These are phyloP conservation scores for Suhomyces kilbournensis DNA, from an alignment of 805 yeast species.

Conservation along the genomic window DNA sequence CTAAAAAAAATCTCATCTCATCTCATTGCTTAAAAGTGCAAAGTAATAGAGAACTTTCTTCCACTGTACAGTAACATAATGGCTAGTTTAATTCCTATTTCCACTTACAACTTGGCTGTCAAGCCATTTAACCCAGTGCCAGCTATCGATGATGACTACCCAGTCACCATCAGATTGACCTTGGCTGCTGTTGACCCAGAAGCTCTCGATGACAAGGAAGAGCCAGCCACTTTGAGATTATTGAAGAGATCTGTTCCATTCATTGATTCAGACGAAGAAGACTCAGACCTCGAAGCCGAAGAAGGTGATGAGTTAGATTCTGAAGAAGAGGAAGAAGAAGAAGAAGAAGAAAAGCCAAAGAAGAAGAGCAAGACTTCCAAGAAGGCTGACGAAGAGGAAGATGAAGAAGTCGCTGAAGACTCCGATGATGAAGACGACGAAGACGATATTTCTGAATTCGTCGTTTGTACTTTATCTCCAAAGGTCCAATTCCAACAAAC, in stretches of 20 bases:
- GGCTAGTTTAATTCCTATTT: constrained; percentile 77
- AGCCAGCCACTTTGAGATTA: constrained; percentile 87
- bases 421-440: constrained; percentile 49
- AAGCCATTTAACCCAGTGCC: constrained; percentile 85
- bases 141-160: constrained; percentile 81
- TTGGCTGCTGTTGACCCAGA: constrained; percentile 95
- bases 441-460: constrained; percentile 76
- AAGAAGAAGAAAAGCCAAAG: constrained; percentile 32
- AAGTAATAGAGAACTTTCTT: constrained; percentile 3
- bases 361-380: constrained; percentile 17
- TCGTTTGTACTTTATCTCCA: constrained; percentile 89
- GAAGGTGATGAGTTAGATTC: constrained; percentile 46
- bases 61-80: constrained; percentile 30
- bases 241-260: constrained; percentile 61
- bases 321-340: constrained; percentile 45
- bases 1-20: constrained; percentile 11
- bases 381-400: constrained; percentile 26
- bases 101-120: constrained; percentile 81
- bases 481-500: constrained; percentile 82
- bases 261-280: constrained; percentile 43
- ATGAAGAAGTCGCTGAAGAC: constrained; percentile 48
- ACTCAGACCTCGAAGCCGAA: constrained; percentile 40
- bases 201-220: constrained; percentile 72
- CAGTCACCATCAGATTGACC: constrained; percentile 86
- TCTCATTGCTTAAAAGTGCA: constrained; percentile 6